Evolutionary conservation across 495 filamentous ascomycete species (phyloP).

Genomic region (Neurospora sp.): DNA sequence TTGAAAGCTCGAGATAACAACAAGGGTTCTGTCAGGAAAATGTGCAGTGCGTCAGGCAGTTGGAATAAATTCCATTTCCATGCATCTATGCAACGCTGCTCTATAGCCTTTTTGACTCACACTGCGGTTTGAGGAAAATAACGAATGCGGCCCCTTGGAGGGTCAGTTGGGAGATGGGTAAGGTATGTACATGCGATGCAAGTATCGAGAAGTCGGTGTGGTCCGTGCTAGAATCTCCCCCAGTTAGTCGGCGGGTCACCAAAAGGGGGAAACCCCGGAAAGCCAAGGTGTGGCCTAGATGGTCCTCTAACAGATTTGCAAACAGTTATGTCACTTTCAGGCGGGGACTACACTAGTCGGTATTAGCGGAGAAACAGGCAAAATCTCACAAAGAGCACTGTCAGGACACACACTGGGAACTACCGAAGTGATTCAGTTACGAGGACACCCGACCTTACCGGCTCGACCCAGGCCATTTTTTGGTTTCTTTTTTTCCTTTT

Average conservation of each 20-base stretch:
- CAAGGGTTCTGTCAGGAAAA: not conserved
- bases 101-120: not conserved
- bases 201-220: no score
- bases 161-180: no score
- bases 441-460: not conserved
- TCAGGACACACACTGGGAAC: not conserved
- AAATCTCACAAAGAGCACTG: not conserved
- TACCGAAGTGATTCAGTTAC: not conserved
- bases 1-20: not conserved
- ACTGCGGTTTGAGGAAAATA: not conserved
- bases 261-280: not conserved
- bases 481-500: accelerated
- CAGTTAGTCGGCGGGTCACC: no score
- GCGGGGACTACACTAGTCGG: not conserved
- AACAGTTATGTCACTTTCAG: no score
- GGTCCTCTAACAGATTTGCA: no score
- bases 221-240: not conserved
- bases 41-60: not conserved
- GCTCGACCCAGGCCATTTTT: not conserved
- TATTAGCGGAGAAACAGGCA: not conserved
- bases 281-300: no score
- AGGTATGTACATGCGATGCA: not conserved
- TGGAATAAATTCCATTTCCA: not conserved
- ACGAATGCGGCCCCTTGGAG: not conserved
- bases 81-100: not conserved